Evolutionary conservation across 1,139 yeast genomes (phyloP), one percentile per base, ranked within the genome.

Genomic region (Debaryomyces fabryi): DNA sequence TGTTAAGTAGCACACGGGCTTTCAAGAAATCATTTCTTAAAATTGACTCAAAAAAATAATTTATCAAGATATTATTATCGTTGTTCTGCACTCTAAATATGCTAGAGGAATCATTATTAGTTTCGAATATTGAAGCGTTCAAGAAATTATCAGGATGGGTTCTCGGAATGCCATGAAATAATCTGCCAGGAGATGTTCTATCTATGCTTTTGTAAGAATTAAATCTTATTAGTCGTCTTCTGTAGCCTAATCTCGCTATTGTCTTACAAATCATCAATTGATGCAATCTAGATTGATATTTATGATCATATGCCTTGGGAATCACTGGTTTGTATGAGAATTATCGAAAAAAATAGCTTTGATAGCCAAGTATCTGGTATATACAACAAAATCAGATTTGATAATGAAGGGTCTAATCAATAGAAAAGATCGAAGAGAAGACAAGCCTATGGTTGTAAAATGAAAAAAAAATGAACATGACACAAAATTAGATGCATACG

Each of bases 31-130:
- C 50, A 40, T 45, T 43, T 13, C 32, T 13, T 27, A 47, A 21
- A 4, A 50, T 18, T 7, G 52, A 33, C 30, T 40, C 38, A 23
- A 50, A 27, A 16, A 50, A 45, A 20, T 45, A 25, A 33, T 50
- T 50, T 12, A 49, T 35, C n/a, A 45, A 44, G 3, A 39, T 24
- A 35, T 33, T 46, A n/a, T 46, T 46, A 15, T 42, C 44, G 25
- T 44, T 29, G 15, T 49, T 49, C 18, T 38, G 47, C n/a, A 38
- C 13, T 21, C 45, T 33, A 30, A 27, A 42, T 41, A 48, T 40
- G 36, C 43, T 40, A 10, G 43, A 3, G 10, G 32, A n/a, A 15
- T 32, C 18, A n/a, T 18, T 30, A 15, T 30, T 30, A 9, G 43
- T 30, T 18, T 46, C 44, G 10, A 38, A 21, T 10, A 30, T 15